Base-by-base conservation (phyloP, 2,329 filamentous ascomycete genomes). In the Ceratocystis cubensis region DNA sequence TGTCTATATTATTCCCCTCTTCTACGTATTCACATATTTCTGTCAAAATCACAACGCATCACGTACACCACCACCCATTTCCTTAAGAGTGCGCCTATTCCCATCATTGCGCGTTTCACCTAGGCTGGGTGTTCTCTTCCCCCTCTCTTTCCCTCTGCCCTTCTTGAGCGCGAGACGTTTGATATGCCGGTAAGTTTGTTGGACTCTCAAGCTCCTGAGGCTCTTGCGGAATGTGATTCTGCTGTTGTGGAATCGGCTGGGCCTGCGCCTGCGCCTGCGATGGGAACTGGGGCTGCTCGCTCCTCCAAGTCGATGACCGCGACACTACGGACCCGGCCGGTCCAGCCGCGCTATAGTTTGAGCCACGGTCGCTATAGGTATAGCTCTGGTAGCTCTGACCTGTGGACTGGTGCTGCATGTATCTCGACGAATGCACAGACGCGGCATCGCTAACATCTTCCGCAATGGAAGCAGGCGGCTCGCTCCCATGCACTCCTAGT, bases 161-260 rank as follows among this genome's bases (percentile, higher is more conserved):
- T 41, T 37, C 56, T 33, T 59, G 8, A 20, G 4, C 33, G 56
- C 13, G 5, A n/a, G 56, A 33, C 8, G 15, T 59, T 17, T 59
- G 15, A 37, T 59, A n/a, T 13, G 17, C 28, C 28, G 56, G 25
- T 6, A 59, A n/a, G 25, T 59, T 59, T n/a, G 56, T 59, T 15
- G 56, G 56, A 8, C 56, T 37, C n/a, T 59, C 56, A 17, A 59
- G 56, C 28, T 59, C 56, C 33, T 59, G 53, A 17, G 28, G 53
- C 53, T 57, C 53, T 33, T 30, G 22, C 22, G 22, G 53, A 10
- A 50, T 20, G 2, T 50, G 20, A 22, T 50, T 5, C 48, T 50
- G 48, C 13, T 44, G 59, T 25, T 45, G 59, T 33, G 22, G 59
- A 41, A n/a, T 8, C 17, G 41, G 20, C 48, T 7, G 48, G 13